These are phyloP conservation scores for Casuarina cunninghamiana DNA, from an alignment of 306 rosid species.

Conservation along the genomic window DNA sequence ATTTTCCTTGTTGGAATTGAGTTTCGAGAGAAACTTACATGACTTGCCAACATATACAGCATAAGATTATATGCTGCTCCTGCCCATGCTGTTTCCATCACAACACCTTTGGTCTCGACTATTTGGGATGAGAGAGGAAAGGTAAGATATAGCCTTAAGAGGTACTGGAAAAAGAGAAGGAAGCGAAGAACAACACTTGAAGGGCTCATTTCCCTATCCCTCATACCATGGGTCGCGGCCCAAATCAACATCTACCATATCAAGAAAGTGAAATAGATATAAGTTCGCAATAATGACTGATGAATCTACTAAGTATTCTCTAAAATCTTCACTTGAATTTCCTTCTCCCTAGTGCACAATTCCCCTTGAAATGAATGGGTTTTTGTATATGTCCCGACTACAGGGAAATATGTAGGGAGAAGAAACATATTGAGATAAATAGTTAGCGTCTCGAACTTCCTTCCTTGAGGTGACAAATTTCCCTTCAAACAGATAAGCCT, in stretches of 20 bases:
- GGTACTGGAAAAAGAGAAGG: conserved; percentile 53
- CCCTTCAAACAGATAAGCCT: not conserved
- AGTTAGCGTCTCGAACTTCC: not conserved
- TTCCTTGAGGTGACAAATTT: not conserved
- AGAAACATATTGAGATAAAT: too few species aligned
- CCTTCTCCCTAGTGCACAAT: too few species aligned
- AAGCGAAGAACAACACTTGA: conserved; percentile 45
- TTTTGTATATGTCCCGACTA: not conserved
- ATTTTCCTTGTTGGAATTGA: conserved; percentile 15
- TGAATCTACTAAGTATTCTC: not conserved
- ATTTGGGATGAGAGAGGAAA: conserved; percentile 58
- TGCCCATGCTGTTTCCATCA: conserved; percentile 74
- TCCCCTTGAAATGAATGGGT: too few species aligned
- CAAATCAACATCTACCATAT: conserved; percentile 51
- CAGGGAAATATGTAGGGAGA: too few species aligned
- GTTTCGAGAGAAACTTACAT: conserved; percentile 39
- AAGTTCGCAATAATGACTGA: not conserved
- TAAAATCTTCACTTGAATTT: not conserved
- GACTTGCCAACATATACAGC: conserved; percentile 66
- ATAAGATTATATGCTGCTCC: conserved; percentile 62
- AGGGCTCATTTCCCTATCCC: conserved; percentile 41
- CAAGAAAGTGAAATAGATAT: not conserved
- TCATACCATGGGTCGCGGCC: conserved; percentile 49
- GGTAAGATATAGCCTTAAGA: conserved; percentile 54
- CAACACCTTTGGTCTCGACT: conserved; percentile 49